A percentile compares a stretch with the other conserved stretches of the same genome.
Evolutionary conservation across 2,329 filamentous ascomycete genomes (phyloP).

Genomic region (Sphaerulina musiva): DNA sequence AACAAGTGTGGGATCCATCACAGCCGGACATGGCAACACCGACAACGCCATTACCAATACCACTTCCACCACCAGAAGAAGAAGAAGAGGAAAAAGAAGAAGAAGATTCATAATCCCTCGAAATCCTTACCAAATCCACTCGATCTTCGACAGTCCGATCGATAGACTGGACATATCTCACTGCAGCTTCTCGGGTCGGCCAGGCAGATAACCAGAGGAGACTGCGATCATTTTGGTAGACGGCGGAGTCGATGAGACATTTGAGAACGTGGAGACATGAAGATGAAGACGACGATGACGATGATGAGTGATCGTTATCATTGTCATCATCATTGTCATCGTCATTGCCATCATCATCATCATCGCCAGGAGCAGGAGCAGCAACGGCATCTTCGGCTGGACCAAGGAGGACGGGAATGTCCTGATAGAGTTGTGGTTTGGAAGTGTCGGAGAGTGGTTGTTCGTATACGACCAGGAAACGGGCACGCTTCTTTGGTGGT

Average conservation of each 20-base stretch:
- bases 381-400: not conserved
- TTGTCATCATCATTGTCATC: too few species aligned
- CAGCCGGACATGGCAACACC: too few species aligned
- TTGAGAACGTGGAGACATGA: not conserved
- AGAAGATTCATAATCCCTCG: slow-evolving; percentile 6
- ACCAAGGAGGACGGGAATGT: slow-evolving; percentile 4
- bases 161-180: slow-evolving; percentile 3
- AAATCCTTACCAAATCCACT: slow-evolving; percentile 3
- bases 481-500: not conserved
- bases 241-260: slow-evolving; percentile 1
- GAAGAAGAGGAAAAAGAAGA: too few species aligned
- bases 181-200: slow-evolving; percentile 5
- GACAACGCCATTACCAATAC: not conserved
- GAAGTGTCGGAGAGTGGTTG: slow-evolving; percentile 2
- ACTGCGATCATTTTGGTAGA: slow-evolving; percentile 7
- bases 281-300: not conserved
- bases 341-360: too few species aligned
- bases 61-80: not conserved
- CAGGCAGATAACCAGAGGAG: slow-evolving; percentile 10
- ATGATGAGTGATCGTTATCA: too few species aligned
- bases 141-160: slow-evolving; percentile 2
- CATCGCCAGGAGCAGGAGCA: too few species aligned
- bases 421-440: slow-evolving; percentile 1
- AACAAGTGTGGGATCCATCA: too few species aligned
- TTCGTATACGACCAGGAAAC: slow-evolving; percentile 10